Evolutionary conservation across 2,329 filamentous ascomycete genomes (phyloP).

Genomic region (Clarireedia hainanense): DNA sequence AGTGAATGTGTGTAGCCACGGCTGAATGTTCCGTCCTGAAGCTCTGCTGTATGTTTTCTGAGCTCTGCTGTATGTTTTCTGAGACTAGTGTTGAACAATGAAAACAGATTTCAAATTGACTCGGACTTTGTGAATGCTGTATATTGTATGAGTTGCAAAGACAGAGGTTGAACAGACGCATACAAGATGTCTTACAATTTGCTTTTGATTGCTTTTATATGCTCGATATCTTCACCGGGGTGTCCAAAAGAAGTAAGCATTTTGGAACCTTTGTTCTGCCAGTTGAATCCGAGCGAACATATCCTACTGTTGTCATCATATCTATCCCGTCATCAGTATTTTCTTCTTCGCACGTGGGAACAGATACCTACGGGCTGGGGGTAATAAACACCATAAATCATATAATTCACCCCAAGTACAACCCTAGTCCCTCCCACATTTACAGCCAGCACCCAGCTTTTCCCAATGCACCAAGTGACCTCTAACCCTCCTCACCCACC

Average conservation of each 20-base stretch:
- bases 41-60: too few relatives aligned
- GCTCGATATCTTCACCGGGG: not conserved
- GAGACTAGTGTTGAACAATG: too few relatives aligned
- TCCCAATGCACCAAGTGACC: constrained; percentile 37
- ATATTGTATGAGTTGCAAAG: not conserved
- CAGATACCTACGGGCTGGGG: not conserved
- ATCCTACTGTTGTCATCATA: not conserved
- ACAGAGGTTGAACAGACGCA: not conserved
- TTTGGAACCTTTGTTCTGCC: not conserved
- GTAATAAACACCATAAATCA: not conserved
- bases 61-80: too few relatives aligned
- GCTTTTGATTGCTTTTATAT: not conserved
- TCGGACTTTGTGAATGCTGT: not conserved
- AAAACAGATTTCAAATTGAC: not conserved
- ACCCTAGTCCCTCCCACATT: constrained; percentile 4
- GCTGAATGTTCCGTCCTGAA: too few relatives aligned
- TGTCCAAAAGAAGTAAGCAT: not conserved
- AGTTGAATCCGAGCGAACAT: not conserved
- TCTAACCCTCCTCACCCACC: constrained; percentile 33
- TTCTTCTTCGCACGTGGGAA: not conserved
- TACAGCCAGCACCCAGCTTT: constrained; percentile 16
- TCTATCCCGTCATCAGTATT: not conserved
- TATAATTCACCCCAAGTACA: not conserved
- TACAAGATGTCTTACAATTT: not conserved
- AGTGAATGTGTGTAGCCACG: too few relatives aligned